Base-by-base conservation (phyloP, 192 early-diverging fungal genomes). In the Thamnidium elegans region DNA sequence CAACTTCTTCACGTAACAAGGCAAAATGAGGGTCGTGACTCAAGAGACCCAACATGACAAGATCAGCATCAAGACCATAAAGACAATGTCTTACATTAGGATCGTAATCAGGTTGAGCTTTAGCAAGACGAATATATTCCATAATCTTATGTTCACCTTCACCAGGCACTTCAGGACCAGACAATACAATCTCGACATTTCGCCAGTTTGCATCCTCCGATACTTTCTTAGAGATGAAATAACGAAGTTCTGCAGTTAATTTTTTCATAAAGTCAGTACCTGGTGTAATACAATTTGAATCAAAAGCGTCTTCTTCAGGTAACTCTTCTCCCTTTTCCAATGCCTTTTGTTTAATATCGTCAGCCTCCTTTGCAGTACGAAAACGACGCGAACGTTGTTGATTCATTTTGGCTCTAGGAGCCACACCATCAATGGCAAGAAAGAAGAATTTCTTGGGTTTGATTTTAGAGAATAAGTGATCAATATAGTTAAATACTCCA, bases 101-200 rank as follows among this genome's bases (percentile, higher is more conserved):
- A 69, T 92, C 78, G 66, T 96, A 95, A 32, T 85, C 88, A 17
- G 88, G 80, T 69, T 90, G 88, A 4, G 85, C 86, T 42, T 93
- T 90, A 34, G 90, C 79, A 20, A 89, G 80, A 43, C 97, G 91
- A 61, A 99, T 95, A 62, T 90, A 99, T 74, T 99, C 97, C 97
- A 99, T 98, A 63, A 99, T 97, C 75, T 99, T 99, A 82, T 99
- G 97, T 78, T 99, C 97, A 53, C 97, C 97, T 77, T 99, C 97
- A 53, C 97, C 97, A 14, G 95, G 95, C 0, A 97, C 94, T 48
- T 89, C 90, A 39, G 92, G 94, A 26, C 94, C 97, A 34, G 94
- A 97, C 4, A 99, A 82, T 56, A 99, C 86, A 45, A 99, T 86
- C 78, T 95, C 87, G 39, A 95, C 87, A 61, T 89, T 79, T 69